Percentiles rank a stretch among this genome's conserved stretches.
Evolutionary conservation across 805 yeast genomes (phyloP).

Genomic region (Yarrowia phangngaensis): DNA sequence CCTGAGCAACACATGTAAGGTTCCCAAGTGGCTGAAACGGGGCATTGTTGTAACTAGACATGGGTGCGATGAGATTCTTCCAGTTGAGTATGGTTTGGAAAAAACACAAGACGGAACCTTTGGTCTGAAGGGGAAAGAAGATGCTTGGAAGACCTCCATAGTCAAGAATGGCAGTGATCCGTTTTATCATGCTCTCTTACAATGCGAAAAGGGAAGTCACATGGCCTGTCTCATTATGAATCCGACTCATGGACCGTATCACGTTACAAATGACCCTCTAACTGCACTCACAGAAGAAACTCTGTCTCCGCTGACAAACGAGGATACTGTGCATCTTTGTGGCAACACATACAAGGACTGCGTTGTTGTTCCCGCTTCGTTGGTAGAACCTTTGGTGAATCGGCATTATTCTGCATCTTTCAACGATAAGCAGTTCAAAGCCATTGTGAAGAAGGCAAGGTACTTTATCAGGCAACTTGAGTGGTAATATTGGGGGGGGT

Average conservation of each 20-base stretch:
- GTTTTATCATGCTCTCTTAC: not conserved
- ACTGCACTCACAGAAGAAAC: not conserved
- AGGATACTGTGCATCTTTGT: not conserved
- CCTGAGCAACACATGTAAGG: not conserved
- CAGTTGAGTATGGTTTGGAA: not conserved
- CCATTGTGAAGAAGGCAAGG: not conserved
- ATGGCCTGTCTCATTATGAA: slow-evolving; percentile 8
- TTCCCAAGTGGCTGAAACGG: slow-evolving; percentile 4
- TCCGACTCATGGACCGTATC: slow-evolving; percentile 1
- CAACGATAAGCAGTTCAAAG: not conserved
- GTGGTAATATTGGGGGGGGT: too few species aligned
- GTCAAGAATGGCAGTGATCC: not conserved
- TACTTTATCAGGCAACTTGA: not conserved
- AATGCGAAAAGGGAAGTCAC: not conserved
- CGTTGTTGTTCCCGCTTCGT: not conserved
- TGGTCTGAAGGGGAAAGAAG: not conserved
- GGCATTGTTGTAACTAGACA: not conserved
- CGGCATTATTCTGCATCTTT: not conserved
- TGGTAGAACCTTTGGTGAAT: not conserved
- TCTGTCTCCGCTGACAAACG: not conserved
- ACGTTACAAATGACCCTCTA: not conserved
- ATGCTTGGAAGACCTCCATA: not conserved
- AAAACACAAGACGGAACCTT: too few species aligned
- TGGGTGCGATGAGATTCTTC: not conserved
- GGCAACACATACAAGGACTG: slow-evolving; percentile 11